These are phyloP conservation scores for Dovyalis caffra DNA, from an alignment of 345 rosid species.

Conservation along the genomic window DNA sequence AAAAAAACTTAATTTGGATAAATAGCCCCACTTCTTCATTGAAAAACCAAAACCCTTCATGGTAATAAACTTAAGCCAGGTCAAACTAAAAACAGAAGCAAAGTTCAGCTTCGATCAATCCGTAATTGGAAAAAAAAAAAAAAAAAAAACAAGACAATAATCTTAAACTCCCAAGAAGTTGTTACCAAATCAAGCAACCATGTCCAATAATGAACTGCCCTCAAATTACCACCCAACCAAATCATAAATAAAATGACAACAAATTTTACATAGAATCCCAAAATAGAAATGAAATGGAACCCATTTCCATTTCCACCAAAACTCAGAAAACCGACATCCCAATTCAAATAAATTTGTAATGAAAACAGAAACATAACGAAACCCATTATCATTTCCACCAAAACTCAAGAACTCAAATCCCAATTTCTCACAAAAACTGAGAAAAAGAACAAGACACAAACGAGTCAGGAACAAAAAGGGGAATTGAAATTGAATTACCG, in stretches of 20 bases:
- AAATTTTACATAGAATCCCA: too few relatives aligned
- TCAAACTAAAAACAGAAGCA: background rate
- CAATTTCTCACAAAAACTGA: background rate
- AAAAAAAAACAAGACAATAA: background rate
- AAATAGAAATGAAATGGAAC: background rate
- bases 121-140: background rate
- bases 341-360: background rate
- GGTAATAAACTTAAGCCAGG: background rate
- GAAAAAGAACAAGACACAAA: background rate
- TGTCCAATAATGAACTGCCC: background rate
- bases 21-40: background rate
- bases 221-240: background rate
- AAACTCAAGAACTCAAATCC: background rate
- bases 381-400: background rate
- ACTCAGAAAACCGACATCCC: background rate
- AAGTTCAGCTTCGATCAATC: background rate
- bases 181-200: conserved; percentile 15
- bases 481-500: conserved; percentile 12
- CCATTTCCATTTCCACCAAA: background rate
- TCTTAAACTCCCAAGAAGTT: background rate
- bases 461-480: background rate
- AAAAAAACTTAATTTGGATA: background rate
- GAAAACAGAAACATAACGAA: background rate
- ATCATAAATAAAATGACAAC: too few relatives aligned
- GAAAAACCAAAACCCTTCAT: background rate